Base-by-base conservation (phyloP, 2,329 filamentous ascomycete genomes). In the Exophiala sideris region DNA sequence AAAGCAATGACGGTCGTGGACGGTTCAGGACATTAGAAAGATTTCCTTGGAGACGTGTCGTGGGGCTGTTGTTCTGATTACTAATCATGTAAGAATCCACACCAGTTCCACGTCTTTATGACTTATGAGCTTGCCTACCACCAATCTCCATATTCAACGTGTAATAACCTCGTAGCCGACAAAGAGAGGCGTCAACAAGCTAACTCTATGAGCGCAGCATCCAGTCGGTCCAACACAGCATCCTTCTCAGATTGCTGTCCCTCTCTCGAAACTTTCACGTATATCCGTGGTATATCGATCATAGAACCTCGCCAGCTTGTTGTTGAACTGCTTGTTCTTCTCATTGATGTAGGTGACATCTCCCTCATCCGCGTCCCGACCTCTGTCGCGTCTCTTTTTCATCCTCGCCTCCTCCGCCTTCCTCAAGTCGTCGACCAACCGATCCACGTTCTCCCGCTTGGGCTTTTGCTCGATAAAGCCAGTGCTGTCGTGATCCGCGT, bases 301-400 rank as follows among this genome's bases (percentile, higher is more conserved):
- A 75, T 99, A 99, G 76, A 97, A 99, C 62, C 94, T 81, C 50
- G 87, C 80, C 71, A 99, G 78, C 77, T 99, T 97, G 77, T 95
- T 86, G 83, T 99, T 99, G 78, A 99, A 99, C 79, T 96, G 91
- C 80, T 97, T 97, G 80, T 99, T 99, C 86, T 99, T 96, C 75
- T 96, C 91, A 75, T 99, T 99, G 82, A 99, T 99, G 74, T 96
- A 97, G 6, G 92, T 97, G 65, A 97, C 88, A 72, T 99, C 94
- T 24, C 84, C 87, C 60, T 95, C 91, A 54, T 91, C 90, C 59
- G 86, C 87, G 69, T 85, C 82, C 10, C 83, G 82, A 69, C 88
- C 84, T 49, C 91, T 81, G 62, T 95, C 89, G 69, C 83, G 85
- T 65, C 91, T 81, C 77, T 95, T 95, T 80, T 91, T 95, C 67